These are phyloP conservation scores for Kuraishia hungarica DNA, from an alignment of 805 yeast species.

Conservation along the genomic window DNA sequence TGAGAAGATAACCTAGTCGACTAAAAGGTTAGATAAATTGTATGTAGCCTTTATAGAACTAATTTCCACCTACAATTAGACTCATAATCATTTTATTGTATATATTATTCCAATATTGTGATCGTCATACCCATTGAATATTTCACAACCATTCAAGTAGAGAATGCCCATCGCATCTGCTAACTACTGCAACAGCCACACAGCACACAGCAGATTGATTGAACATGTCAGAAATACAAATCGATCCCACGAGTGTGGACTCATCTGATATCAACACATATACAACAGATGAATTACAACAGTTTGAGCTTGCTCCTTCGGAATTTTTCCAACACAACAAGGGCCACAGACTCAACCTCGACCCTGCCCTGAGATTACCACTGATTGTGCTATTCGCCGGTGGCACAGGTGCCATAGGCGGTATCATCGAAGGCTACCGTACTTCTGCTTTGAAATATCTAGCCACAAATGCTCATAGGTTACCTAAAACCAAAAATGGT, in stretches of 20 bases:
- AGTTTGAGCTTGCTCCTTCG: neutral
- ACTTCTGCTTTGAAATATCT: slow-evolving; percentile 49
- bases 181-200: too few species aligned
- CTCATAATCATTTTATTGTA: too few species aligned
- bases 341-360: slow-evolving; percentile 39
- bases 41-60: too few species aligned
- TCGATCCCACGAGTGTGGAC: neutral
- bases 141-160: neutral
- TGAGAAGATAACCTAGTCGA: too few species aligned
- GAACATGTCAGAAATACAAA: neutral
- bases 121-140: too few species aligned
- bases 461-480: slow-evolving; percentile 75
- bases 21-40: too few species aligned
- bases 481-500: slow-evolving; percentile 71
- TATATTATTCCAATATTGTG: too few species aligned
- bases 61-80: too few species aligned
- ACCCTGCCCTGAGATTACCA: slow-evolving; percentile 35
- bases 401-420: slow-evolving; percentile 39
- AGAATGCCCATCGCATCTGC: neutral
- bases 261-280: slow-evolving; percentile 2
- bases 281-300: neutral
- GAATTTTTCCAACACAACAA: slow-evolving; percentile 3
- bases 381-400: slow-evolving; percentile 30
- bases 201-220: neutral
- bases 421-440: slow-evolving; percentile 53